These are phyloP conservation scores for Dioscorea zingiberensis DNA, from an alignment of 106 monocot genomes.

Conservation along the genomic window DNA sequence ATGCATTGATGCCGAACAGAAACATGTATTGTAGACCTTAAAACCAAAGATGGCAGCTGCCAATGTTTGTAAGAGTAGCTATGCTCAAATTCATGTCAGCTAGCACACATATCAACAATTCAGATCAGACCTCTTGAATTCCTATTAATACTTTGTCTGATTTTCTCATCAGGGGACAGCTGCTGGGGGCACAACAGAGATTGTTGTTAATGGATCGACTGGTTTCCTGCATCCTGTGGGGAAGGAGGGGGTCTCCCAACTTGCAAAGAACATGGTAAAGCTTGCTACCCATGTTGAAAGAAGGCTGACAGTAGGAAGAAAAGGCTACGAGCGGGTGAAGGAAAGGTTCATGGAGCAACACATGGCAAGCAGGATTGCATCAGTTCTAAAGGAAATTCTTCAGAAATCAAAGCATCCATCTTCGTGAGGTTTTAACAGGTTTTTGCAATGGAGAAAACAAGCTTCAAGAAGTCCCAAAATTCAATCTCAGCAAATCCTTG, in stretches of 20 bases:
- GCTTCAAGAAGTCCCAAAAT: too few relatives aligned
- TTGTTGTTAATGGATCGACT: constrained; percentile 73
- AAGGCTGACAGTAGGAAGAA: constrained; percentile 63
- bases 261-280: constrained; percentile 80
- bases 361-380: constrained; percentile 79
- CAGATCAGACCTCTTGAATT: neutral
- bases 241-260: constrained; percentile 61
- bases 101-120: neutral
- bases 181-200: constrained; percentile 93
- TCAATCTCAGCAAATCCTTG: too few relatives aligned
- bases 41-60: neutral
- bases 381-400: constrained; percentile 60
- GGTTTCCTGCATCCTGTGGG: constrained; percentile 87
- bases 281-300: constrained; percentile 60
- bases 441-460: neutral
- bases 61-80: neutral
- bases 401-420: constrained; percentile 22
- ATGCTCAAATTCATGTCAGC: neutral
- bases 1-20: too few relatives aligned
- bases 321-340: constrained; percentile 82
- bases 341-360: constrained; percentile 85
- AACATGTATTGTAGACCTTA: too few relatives aligned
- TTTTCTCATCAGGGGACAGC: constrained; percentile 56
- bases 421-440: neutral
- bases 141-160: neutral